Base-by-base conservation (phyloP, 2,329 filamentous ascomycete species). In the Fusarium mexicanum region DNA sequence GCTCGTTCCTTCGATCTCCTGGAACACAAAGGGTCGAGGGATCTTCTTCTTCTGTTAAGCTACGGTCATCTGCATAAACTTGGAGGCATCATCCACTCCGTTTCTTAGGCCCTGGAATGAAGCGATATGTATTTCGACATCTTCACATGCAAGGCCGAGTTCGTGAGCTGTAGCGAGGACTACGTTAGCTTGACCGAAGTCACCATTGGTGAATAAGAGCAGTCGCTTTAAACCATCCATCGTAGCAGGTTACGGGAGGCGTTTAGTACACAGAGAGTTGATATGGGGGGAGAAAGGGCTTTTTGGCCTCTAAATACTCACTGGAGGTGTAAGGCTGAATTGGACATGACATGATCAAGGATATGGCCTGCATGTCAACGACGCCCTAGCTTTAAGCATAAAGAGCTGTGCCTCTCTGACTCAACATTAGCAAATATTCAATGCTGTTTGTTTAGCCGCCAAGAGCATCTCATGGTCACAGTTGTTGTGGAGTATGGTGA, bases 211-310 rank as follows among this genome's bases (percentile, higher is more conserved):
- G 14, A 63, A 40, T 7, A 63, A 3, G 1, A 63, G 13, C 2
- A 63, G 1, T 0, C 61, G 33, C 12, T 24, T 22, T 2, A 1
- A 12, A 4, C 2, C 8, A 1, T 24, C 8, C 60, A 59, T 62
- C 0, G 3, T 31, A 13, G 1, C 4, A 0, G 2, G 37, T 8
- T 3, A 0, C 9, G 0, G 6, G 29, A 8, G 6, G 17, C 14
- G 13, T 26, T 20, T 7, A 6, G 12, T 5, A 6, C 8, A 10
- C 9, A 4, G 11, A 37, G 18, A 26, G 6, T 11, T 8, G 6
- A 3, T 3, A 12, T 51, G n/a, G 11, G n/a, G 18, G 13, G 26
- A 38, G 3, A 9, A 22, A 38, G 20, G 6, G 33, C 24, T 1
- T 54, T 3, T 13, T 2, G 5, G 9, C 5, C 7, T 54, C 11